phyloP scores from a whole-genome alignment of 2,329 filamentous ascomycete species.

The Aspergillus floridensis region DNA sequence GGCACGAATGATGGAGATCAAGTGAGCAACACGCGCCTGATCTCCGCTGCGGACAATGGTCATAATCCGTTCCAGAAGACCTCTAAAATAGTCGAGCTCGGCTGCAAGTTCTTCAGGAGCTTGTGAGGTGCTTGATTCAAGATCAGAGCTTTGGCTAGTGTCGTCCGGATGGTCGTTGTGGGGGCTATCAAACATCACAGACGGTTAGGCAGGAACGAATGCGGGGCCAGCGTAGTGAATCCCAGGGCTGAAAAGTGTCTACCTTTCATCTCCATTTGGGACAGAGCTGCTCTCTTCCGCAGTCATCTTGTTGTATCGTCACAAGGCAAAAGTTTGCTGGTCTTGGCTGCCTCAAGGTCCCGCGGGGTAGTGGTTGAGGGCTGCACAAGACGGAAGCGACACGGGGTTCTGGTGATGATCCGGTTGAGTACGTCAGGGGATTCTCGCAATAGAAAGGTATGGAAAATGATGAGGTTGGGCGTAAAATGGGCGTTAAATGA shows the following conservation, averaged over 20 bases:
- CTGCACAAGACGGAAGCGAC: background rate
- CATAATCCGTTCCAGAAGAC: slow-evolving; percentile 27
- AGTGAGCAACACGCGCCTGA: slow-evolving; percentile 20
- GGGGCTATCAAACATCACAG: slow-evolving; percentile 7
- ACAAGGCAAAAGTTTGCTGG: background rate
- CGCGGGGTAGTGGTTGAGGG: background rate
- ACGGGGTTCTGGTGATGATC: background rate
- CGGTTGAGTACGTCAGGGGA: background rate
- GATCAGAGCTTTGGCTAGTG: background rate
- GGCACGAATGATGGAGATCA: slow-evolving; percentile 29
- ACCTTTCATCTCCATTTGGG: background rate
- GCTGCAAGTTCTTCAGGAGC: slow-evolving; percentile 7
- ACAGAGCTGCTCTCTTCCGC: background rate
- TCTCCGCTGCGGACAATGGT: slow-evolving; percentile 23
- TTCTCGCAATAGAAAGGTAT: background rate
- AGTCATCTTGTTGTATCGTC: background rate
- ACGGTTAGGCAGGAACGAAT: background rate
- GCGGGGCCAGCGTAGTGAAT: background rate
- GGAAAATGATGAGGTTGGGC: background rate
- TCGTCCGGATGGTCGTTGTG: slow-evolving; percentile 11
- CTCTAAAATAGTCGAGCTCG: slow-evolving; percentile 23
- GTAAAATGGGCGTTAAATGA: background rate
- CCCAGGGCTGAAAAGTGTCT: background rate
- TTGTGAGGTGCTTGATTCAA: slow-evolving; percentile 4
- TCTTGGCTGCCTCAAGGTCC: background rate